phyloP scores from a whole-genome alignment of 2,329 filamentous ascomycete genomes.

The Penicillium palitans region DNA sequence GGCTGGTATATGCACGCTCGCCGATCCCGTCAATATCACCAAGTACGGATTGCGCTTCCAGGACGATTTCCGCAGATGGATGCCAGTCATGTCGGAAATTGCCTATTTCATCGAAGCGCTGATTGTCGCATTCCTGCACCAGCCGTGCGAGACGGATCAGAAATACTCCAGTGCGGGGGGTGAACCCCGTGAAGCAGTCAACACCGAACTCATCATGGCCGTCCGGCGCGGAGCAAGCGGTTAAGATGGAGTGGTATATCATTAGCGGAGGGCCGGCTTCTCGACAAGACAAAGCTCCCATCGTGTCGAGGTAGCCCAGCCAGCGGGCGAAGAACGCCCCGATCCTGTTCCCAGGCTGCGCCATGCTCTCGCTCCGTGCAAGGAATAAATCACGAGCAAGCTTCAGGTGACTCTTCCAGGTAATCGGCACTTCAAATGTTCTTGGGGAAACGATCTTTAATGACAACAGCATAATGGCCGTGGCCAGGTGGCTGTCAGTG shows the following conservation, averaged over 20 bases:
- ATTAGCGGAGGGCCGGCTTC: conserved; percentile 54
- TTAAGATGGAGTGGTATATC: conserved; percentile 48
- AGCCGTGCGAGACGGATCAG: conserved; percentile 72
- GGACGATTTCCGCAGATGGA: conserved; percentile 56
- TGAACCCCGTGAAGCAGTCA: conserved; percentile 80
- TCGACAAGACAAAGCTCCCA: conserved; percentile 69
- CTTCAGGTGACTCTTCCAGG: conserved; percentile 77
- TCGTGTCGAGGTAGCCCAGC: conserved; percentile 80
- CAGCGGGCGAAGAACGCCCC: conserved; percentile 76
- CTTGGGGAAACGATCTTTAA: conserved; percentile 81
- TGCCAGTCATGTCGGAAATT: conserved; percentile 58
- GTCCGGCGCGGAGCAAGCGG: conserved; percentile 53
- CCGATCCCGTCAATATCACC: conserved; percentile 60
- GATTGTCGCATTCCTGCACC: conserved; percentile 65
- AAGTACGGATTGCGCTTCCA: conserved; percentile 61
- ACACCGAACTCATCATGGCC: conserved; percentile 67
- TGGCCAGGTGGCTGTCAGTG: conserved; percentile 72
- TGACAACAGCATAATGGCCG: conserved; percentile 81
- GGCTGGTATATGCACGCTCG: conserved; percentile 40
- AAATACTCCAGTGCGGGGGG: conserved; percentile 67
- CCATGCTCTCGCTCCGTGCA: conserved; percentile 60
- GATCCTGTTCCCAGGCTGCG: conserved; percentile 56
- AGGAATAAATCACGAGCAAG: conserved; percentile 75
- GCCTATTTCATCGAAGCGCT: conserved; percentile 59
- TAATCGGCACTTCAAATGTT: conserved; percentile 75